A percentile compares a stretch with the other conserved stretches of the same genome.
Evolutionary conservation across 2,329 filamentous ascomycete genomes (phyloP).

Genomic region (Epichloe scottii): DNA sequence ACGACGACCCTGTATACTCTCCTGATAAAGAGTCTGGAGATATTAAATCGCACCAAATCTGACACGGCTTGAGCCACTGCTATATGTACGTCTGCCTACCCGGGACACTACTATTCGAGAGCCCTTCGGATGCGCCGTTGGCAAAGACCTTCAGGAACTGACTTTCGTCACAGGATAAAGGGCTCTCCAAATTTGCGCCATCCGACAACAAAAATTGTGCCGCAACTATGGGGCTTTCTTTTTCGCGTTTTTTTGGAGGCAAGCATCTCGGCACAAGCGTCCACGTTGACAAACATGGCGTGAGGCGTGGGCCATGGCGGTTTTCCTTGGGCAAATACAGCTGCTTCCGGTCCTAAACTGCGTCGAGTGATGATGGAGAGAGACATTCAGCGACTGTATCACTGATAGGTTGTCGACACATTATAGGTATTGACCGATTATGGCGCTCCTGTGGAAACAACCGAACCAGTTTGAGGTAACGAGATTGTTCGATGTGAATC

Average conservation of each 20-base stretch:
- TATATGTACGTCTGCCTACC: background rate
- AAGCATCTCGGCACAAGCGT: conserved; percentile 38
- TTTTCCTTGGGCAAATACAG: conserved; percentile 37
- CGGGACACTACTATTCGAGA: background rate
- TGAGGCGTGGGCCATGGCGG: conserved; percentile 37
- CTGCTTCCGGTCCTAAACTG: conserved; percentile 27
- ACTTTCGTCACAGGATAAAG: background rate
- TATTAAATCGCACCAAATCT: background rate
- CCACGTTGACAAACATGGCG: conserved; percentile 30
- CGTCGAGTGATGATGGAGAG: background rate
- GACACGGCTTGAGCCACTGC: background rate
- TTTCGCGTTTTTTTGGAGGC: conserved; percentile 32
- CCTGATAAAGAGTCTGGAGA: background rate
- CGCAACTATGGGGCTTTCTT: conserved; percentile 33
- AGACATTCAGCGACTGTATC: background rate
- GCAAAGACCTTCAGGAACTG: background rate
- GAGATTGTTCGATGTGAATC: background rate
- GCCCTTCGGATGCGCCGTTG: background rate
- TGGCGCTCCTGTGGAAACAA: background rate
- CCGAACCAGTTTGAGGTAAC: background rate
- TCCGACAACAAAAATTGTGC: background rate
- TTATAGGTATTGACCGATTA: too few species aligned
- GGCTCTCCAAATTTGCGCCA: background rate
- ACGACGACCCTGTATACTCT: background rate
- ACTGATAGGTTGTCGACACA: background rate